Conservation (phyloP, 2,329 filamentous ascomycete genomes). For the Aureobasidium lini region DNA sequence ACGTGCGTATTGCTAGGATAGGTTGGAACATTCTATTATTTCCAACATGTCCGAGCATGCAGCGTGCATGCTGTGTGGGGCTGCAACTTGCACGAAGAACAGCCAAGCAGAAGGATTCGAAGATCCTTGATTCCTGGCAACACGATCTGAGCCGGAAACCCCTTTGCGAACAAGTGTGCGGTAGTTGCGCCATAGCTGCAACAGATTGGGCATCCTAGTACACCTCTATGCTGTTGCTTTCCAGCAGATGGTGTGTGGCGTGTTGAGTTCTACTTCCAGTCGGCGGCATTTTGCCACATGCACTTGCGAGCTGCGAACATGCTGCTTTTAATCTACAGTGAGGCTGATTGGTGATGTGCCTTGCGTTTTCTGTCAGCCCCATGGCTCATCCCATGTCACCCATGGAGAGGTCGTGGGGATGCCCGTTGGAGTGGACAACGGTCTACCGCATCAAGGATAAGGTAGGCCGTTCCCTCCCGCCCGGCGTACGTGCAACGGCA, state of each 20-base stretch:
- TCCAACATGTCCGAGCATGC: neutral
- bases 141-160: too few relatives aligned
- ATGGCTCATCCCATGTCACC: neutral
- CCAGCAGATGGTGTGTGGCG: neutral
- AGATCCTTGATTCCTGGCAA: neutral
- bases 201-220: neutral
- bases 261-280: neutral
- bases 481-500: constrained; percentile 2
- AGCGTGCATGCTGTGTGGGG: neutral
- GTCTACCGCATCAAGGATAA: constrained; percentile 2
- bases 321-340: neutral
- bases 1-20: constrained; percentile 2
- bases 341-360: neutral
- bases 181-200: neutral
- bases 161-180: neutral
- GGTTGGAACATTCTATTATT: neutral
- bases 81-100: neutral
- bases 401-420: constrained; percentile 1
- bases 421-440: neutral
- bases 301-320: neutral
- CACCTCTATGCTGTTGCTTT: neutral
- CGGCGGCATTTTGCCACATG: neutral
- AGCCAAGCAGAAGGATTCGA: constrained; percentile 4
- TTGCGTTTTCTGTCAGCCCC: constrained; percentile 7
- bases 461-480: constrained; percentile 7